phyloP scores from a whole-genome alignment of 2,329 filamentous ascomycete species.

The Pestalotiopsis fici region DNA sequence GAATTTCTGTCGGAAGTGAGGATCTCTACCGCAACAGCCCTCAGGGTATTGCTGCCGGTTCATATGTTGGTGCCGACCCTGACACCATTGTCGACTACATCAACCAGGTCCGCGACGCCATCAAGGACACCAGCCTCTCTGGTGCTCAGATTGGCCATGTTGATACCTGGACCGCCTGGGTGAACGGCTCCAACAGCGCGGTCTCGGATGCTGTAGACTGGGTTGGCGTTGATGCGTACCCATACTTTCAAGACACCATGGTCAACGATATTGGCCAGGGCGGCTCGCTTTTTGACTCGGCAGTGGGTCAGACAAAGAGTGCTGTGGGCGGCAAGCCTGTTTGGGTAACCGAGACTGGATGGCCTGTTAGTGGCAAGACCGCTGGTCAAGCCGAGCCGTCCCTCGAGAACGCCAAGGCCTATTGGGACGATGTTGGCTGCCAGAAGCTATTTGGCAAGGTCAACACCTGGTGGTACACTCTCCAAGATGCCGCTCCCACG shows the following conservation, averaged over 20 bases:
- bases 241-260: slow-evolving; percentile 75
- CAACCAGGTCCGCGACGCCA: slow-evolving; percentile 61
- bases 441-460: slow-evolving; percentile 58
- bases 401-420: slow-evolving; percentile 70
- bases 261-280: slow-evolving; percentile 66
- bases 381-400: slow-evolving; percentile 65
- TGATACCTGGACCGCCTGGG: slow-evolving; percentile 84
- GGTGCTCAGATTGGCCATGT: slow-evolving; percentile 74
- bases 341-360: slow-evolving; percentile 89
- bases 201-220: slow-evolving; percentile 74
- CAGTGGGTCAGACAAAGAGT: slow-evolving; percentile 59
- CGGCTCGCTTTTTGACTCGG: slow-evolving; percentile 67
- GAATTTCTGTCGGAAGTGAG: slow-evolving; percentile 85
- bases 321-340: slow-evolving; percentile 69
- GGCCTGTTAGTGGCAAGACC: slow-evolving; percentile 71
- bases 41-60: slow-evolving; percentile 64
- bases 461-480: slow-evolving; percentile 77
- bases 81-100: slow-evolving; percentile 69
- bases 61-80: slow-evolving; percentile 65
- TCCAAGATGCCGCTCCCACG: slow-evolving; percentile 64
- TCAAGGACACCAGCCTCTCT: slow-evolving; percentile 62
- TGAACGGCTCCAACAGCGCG: slow-evolving; percentile 69
- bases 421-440: slow-evolving; percentile 80
- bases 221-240: slow-evolving; percentile 84
- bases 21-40: slow-evolving; percentile 80